Evolutionary conservation across 1,284 basidiomycete species (phyloP).

Genomic region (Ustilago sp.): DNA sequence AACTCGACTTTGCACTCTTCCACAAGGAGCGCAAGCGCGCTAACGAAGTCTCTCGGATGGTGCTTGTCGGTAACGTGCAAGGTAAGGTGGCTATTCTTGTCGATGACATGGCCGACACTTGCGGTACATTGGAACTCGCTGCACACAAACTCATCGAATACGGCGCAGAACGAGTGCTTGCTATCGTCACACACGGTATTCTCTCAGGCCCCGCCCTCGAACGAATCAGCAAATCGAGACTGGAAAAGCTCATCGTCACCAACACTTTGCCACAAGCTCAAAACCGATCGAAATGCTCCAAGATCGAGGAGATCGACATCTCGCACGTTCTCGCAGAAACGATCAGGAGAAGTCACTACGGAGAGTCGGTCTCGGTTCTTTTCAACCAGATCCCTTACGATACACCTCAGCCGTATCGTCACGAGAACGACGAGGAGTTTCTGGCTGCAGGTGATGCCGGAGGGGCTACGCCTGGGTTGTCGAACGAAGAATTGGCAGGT

Average conservation of each 20-base stretch:
- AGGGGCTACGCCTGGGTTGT: neutral
- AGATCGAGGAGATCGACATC: conserved; percentile 92
- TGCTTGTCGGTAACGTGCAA: conserved; percentile 92
- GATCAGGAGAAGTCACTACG: conserved; percentile 80
- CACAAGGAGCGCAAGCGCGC: conserved; percentile 99
- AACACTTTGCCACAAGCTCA: conserved; percentile 93
- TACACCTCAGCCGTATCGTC: conserved; percentile 67
- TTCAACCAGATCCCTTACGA: conserved; percentile 69
- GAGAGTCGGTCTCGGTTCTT: conserved; percentile 65
- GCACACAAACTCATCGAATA: conserved; percentile 89
- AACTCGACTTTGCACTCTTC: conserved; percentile 98
- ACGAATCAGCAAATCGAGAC: conserved; percentile 66
- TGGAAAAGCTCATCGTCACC: conserved; percentile 97
- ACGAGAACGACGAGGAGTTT: conserved; percentile 53
- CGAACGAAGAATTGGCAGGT: neutral
- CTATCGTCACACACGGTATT: conserved; percentile 97
- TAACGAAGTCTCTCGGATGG: conserved; percentile 98
- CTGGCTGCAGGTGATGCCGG: conserved; percentile 3
- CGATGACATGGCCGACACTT: conserved; percentile 99
- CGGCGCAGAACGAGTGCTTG: conserved; percentile 86
- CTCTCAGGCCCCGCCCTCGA: conserved; percentile 86
- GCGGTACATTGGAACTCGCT: conserved; percentile 94
- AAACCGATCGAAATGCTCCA: conserved; percentile 81
- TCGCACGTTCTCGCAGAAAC: conserved; percentile 96
- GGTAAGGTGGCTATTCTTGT: conserved; percentile 97